Percentiles rank a stretch among this genome's conserved stretches.
These are phyloP conservation scores for Olyra latifolia DNA, from an alignment of 176 grass and related monocot genomes.

Conservation along the genomic window DNA sequence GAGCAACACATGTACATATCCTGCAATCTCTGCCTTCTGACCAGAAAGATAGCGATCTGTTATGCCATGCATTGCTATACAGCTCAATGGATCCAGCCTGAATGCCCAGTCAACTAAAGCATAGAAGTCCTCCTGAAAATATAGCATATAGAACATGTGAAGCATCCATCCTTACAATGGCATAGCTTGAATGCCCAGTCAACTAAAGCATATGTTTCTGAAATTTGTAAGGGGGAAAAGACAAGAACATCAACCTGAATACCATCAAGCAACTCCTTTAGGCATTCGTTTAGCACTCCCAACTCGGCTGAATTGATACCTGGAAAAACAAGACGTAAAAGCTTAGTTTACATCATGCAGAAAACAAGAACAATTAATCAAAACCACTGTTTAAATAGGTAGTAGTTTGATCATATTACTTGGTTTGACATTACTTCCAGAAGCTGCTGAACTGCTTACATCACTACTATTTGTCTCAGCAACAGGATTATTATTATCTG, in stretches of 20 bases:
- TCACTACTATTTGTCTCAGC: slow-evolving; percentile 34
- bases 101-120: slow-evolving; percentile 82
- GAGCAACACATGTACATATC: slow-evolving; percentile 83
- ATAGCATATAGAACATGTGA: slow-evolving; percentile 34
- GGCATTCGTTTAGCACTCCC: slow-evolving; percentile 65
- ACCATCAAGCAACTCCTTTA: slow-evolving; percentile 82
- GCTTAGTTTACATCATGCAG: slow-evolving; percentile 11
- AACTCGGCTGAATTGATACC: slow-evolving; percentile 56
- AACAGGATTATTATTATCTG: slow-evolving; percentile 25
- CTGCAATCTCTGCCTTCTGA: slow-evolving; percentile 82
- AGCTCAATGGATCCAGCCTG: slow-evolving; percentile 83
- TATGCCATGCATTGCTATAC: slow-evolving; percentile 92
- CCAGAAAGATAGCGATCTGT: slow-evolving; percentile 88
- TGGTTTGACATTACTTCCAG: slow-evolving; percentile 41
- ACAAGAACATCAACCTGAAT: slow-evolving; percentile 61
- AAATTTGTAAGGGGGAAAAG: background rate
- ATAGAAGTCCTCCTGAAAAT: slow-evolving; percentile 79
- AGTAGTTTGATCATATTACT: slow-evolving; percentile 30
- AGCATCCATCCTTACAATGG: slow-evolving; percentile 17
- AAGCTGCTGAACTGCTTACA: slow-evolving; percentile 28
- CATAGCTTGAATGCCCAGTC: background rate
- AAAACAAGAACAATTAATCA: slow-evolving; percentile 8
- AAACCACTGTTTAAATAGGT: slow-evolving; percentile 17
- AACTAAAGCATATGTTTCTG: background rate
- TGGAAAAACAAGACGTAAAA: slow-evolving; percentile 34